These are phyloP conservation scores for Mortierella sp. DNA, from an alignment of 371 early-diverging fungal species.

Conservation along the genomic window DNA sequence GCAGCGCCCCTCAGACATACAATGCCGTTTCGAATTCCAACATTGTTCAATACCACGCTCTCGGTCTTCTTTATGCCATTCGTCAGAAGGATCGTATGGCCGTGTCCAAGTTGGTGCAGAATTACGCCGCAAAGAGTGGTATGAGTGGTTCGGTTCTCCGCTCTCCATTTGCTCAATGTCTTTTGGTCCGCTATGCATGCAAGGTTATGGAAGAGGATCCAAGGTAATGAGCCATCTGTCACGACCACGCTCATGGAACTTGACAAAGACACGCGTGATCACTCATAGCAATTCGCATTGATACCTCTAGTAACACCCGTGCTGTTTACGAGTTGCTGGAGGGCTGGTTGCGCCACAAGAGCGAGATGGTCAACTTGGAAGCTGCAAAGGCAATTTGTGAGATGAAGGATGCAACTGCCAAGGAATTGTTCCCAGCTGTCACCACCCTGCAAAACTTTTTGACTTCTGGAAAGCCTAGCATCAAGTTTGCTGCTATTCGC, in stretches of 20 bases:
- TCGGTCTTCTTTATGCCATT: constrained; percentile 93
- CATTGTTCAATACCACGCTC: constrained; percentile 96
- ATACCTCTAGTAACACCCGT: constrained; percentile 64
- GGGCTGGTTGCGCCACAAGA: constrained; percentile 91
- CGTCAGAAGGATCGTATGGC: constrained; percentile 98
- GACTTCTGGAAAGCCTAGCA: constrained; percentile 89
- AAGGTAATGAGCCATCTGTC: constrained; percentile 57
- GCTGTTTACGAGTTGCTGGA: constrained; percentile 88
- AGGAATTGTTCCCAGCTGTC: constrained; percentile 93
- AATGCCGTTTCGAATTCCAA: constrained; percentile 70
- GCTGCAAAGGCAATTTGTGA: constrained; percentile 98
- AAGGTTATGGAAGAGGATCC: constrained; percentile 94
- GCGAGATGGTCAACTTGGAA: constrained; percentile 97
- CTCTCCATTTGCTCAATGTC: constrained; percentile 89
- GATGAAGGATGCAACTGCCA: constrained; percentile 80
- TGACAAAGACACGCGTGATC: neutral
- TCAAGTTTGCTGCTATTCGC: constrained; percentile 97
- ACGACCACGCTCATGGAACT: neutral
- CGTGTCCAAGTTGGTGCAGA: constrained; percentile 93
- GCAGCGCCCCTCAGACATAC: constrained; percentile 56
- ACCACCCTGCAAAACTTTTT: constrained; percentile 93
- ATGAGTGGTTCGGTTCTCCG: constrained; percentile 68
- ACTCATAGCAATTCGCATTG: neutral
- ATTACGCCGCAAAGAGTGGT: constrained; percentile 73
- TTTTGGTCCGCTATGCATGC: constrained; percentile 92